Evolutionary conservation across 164 flowering plant genomes (phyloP).

Genomic region (Magnolia kwangsiensis): DNA sequence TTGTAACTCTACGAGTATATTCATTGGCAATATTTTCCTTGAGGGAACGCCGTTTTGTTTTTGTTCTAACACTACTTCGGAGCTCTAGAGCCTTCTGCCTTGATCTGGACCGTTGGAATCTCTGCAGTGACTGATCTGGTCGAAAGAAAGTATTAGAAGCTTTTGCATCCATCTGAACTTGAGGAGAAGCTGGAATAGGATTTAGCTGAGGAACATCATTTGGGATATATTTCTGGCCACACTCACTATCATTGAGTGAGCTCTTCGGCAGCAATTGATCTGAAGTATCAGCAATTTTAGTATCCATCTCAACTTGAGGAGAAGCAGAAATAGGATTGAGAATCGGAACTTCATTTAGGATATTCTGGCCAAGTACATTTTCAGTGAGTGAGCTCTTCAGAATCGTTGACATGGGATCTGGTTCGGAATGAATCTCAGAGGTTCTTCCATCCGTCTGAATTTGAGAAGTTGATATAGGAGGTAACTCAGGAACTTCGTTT

Average conservation of each 20-base stretch:
- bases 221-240: too few relatives aligned
- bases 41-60: slow-evolving; percentile 16
- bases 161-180: slow-evolving; percentile 19
- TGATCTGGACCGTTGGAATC: slow-evolving; percentile 73
- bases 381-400: not conserved
- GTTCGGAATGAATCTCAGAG: slow-evolving; percentile 12
- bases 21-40: slow-evolving; percentile 9
- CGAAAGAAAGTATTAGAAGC: slow-evolving; percentile 12
- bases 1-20: slow-evolving; percentile 9
- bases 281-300: not conserved
- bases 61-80: slow-evolving; percentile 61
- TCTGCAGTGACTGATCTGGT: slow-evolving; percentile 42
- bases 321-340: slow-evolving; percentile 20
- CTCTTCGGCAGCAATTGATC: slow-evolving; percentile 12
- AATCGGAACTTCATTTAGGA: slow-evolving; percentile 1
- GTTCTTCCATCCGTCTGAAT: slow-evolving; percentile 20
- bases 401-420: slow-evolving; percentile 10
- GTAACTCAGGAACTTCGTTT: slow-evolving; percentile 14
- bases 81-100: slow-evolving; percentile 82
- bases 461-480: slow-evolving; percentile 12
- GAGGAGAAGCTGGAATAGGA: slow-evolving; percentile 32
- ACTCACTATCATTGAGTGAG: slow-evolving; percentile 12
- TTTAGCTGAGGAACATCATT: slow-evolving; percentile 4
- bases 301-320: slow-evolving; percentile 18
- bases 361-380: not conserved